A percentile compares a stretch with the other conserved stretches of the same genome.
Conservation (phyloP, 129 eudicot genomes). For the Gnaphalium uliginosum region DNA sequence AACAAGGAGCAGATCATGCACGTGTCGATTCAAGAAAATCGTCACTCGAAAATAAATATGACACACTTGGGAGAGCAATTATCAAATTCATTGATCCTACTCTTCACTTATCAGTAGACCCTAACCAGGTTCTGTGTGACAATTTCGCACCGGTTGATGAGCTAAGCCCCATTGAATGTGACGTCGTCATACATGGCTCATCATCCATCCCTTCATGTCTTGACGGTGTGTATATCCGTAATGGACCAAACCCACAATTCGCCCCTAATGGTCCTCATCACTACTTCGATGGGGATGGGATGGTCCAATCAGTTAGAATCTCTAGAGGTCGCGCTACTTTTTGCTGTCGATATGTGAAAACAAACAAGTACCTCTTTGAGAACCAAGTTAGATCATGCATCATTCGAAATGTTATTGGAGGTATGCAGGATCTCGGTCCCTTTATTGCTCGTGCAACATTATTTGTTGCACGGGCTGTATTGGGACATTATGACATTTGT, state of each 20-base stretch:
- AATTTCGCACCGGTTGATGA: constrained; percentile 17
- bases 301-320: constrained; percentile 53
- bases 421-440: not conserved
- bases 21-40: not conserved
- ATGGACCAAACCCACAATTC: constrained; percentile 67
- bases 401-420: constrained; percentile 45
- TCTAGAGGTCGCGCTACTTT: constrained; percentile 46
- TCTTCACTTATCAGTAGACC: constrained; percentile 9
- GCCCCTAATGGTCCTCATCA: constrained; percentile 65
- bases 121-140: constrained; percentile 3
- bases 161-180: constrained; percentile 15
- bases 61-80: constrained; percentile 4
- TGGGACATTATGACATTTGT: not conserved
- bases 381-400: constrained; percentile 20
- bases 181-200: constrained; percentile 10
- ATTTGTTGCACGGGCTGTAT: not conserved
- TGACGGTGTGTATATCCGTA: constrained; percentile 61
- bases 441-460: not conserved
- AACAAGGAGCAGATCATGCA: too few species aligned
- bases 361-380: constrained; percentile 45
- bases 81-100: constrained; percentile 25
- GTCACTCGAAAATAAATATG: not conserved
- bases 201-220: not conserved
- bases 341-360: constrained; percentile 53
- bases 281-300: constrained; percentile 63